Base-by-base conservation (phyloP, 805 yeast genomes). In the Yamadazyma takamatsuzukensis region DNA sequence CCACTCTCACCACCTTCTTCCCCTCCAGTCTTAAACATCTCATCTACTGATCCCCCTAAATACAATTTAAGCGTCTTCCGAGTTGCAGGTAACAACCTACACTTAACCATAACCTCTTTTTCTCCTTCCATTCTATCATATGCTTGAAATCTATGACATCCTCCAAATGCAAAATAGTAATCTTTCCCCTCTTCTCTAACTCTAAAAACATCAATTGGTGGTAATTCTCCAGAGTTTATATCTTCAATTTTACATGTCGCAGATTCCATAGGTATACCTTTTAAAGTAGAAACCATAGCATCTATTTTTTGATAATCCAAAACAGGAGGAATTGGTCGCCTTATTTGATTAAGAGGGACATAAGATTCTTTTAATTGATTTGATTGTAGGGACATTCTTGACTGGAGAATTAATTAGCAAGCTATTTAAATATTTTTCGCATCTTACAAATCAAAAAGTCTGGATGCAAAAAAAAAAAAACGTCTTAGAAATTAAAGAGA, bases 141-240 rank as follows among this genome's bases (percentile, higher is more conserved):
- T 0, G 95, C 95, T 54, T 86, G 95, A 45, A 86, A 81, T 41
- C 96, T 59, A 51, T 86, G 96, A 51, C 96, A 86, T 0, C 95
- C 95, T 5, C 95, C 96, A 58, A 86, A 86, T 1, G 89, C 94
- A 56, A 83, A 85, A 49, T 80, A 85, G 53, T 70, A 71, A 22
- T 58, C 67, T 30, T 73, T 59, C 2, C 86, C 90, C 6, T 71
- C 53, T 25, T 81, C 82, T 26, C 80, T 65, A 2, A 85, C 83
- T 22, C 70, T 68, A 41, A 86, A 58, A 0, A 86, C 87, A 54
- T 86, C 96, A 11, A 87, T 70, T 1, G 95, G 90, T 2, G 96
- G 95, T 23, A 85, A 57, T 43, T 80, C 82, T 2, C 88, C 88
- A 6, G 79, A 25, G 1, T 60, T 54, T 21, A 74, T 70, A 15